Evolutionary conservation across 257 asterid genomes (phyloP).

Genomic region (Scutellaria baicalensis): DNA sequence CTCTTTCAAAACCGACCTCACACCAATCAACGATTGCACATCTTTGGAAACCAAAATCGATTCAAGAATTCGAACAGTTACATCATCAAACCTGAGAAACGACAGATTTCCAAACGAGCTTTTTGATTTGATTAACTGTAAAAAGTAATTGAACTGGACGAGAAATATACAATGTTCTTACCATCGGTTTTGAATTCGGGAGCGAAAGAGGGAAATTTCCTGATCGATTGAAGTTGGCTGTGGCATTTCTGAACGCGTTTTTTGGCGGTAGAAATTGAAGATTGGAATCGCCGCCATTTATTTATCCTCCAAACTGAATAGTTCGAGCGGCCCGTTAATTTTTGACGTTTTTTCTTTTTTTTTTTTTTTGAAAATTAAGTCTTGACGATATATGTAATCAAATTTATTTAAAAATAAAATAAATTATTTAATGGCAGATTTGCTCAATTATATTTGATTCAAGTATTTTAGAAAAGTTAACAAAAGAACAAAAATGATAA

Average conservation of each 20-base stretch:
- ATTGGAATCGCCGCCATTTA: slow-evolving; percentile 11
- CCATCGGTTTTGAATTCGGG: slow-evolving; percentile 57
- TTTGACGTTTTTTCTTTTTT: too few relatives aligned
- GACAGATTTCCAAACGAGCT: not conserved
- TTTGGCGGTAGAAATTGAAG: slow-evolving; percentile 11
- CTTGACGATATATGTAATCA: too few relatives aligned
- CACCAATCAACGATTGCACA: slow-evolving; percentile 33
- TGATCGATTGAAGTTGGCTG: slow-evolving; percentile 19
- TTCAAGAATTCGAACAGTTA: slow-evolving; percentile 53
- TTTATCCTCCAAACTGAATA: not conserved
- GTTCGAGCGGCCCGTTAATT: not conserved
- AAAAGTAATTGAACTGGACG: not conserved
- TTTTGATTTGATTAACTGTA: not conserved
- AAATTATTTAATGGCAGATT: too few relatives aligned
- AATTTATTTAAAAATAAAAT: too few relatives aligned
- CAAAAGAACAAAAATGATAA: too few relatives aligned
- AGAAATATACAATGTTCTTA: slow-evolving; percentile 5
- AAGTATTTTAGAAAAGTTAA: not conserved
- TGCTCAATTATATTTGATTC: too few relatives aligned
- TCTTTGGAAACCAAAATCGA: slow-evolving; percentile 46
- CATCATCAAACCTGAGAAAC: slow-evolving; percentile 51
- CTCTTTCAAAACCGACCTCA: slow-evolving; percentile 39
- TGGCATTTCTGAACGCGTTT: slow-evolving; percentile 25
- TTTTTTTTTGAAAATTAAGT: too few relatives aligned
- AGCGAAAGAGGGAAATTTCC: slow-evolving; percentile 55